Percentiles rank a stretch among this genome's conserved stretches.
phyloP scores from a whole-genome alignment of 306 rosid species.

The Sindora glabra region DNA sequence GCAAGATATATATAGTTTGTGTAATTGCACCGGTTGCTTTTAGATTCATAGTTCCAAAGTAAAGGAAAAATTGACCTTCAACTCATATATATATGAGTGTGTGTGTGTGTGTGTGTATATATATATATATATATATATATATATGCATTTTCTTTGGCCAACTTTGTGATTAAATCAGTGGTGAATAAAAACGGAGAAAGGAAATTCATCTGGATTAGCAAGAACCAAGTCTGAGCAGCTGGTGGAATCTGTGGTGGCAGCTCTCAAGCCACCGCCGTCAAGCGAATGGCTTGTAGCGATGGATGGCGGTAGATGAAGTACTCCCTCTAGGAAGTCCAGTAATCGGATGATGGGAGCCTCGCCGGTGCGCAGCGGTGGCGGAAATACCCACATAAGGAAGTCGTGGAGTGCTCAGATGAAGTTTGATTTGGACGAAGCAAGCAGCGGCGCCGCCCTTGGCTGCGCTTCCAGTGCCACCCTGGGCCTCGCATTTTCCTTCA shows the following conservation, averaged over 20 bases:
- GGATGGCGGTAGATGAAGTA: constrained; percentile 29
- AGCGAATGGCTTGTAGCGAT: constrained; percentile 19
- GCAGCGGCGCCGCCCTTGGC: constrained; percentile 79
- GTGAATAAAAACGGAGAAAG: constrained; percentile 39
- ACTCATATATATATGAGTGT: too few relatives aligned
- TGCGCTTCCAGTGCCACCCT: constrained; percentile 97
- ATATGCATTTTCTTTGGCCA: too few relatives aligned
- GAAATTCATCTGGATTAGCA: constrained; percentile 25
- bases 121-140: too few relatives aligned
- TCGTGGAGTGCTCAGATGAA: constrained; percentile 80
- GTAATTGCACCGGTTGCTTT: too few relatives aligned
- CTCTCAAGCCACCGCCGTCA: constrained; percentile 45
- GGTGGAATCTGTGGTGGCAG: constrained; percentile 42
- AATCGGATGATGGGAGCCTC: constrained; percentile 43
- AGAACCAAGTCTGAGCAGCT: constrained; percentile 83
- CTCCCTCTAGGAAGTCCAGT: constrained; percentile 65
- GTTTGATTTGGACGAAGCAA: constrained; percentile 62
- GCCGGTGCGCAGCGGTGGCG: constrained; percentile 44
- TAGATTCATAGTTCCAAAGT: too few relatives aligned
- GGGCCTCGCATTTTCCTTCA: constrained; percentile 89
- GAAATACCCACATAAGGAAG: constrained; percentile 82
- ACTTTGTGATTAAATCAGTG: too few relatives aligned
- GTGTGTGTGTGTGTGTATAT: too few relatives aligned
- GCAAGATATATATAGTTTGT: too few relatives aligned
- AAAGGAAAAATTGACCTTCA: too few relatives aligned